Conservation (phyloP, 1,284 basidiomycete genomes). For the Sporisorium scitamineum region DNA sequence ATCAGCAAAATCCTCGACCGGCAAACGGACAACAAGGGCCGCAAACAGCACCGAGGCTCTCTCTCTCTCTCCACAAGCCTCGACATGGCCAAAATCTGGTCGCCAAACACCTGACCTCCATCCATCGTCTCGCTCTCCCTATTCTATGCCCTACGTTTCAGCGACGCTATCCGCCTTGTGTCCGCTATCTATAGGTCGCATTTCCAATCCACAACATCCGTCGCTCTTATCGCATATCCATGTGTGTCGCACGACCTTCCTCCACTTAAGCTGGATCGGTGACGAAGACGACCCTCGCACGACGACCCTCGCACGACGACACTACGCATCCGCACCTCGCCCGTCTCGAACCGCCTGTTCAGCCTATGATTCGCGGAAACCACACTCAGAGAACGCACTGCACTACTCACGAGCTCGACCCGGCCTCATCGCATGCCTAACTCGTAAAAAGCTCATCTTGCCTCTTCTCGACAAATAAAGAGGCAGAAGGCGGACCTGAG, state of each 20-base stretch:
- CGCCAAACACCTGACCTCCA: conserved; percentile 11
- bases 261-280: conserved; percentile 9
- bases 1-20: conserved; percentile 6
- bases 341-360: neutral
- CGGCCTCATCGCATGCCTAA: neutral
- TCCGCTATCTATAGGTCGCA: no score
- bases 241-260: conserved; percentile 19
- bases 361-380: neutral
- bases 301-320: conserved; percentile 6
- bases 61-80: conserved; percentile 6
- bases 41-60: conserved; percentile 1
- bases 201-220: neutral
- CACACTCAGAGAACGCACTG: neutral
- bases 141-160: conserved; percentile 1
- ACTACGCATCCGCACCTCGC: neutral
- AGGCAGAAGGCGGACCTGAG: neutral
- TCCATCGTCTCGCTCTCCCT: neutral
- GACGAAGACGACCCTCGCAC: neutral
- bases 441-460: neutral
- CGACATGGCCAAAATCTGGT: conserved; percentile 12
- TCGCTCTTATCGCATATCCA: neutral
- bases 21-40: conserved; percentile 26
- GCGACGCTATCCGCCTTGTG: neutral
- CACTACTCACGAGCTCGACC: neutral
- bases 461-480: neutral